Evolutionary conservation across 108 stramenopile genomes (phyloP).

Genomic region (Nitzschia putrida): DNA sequence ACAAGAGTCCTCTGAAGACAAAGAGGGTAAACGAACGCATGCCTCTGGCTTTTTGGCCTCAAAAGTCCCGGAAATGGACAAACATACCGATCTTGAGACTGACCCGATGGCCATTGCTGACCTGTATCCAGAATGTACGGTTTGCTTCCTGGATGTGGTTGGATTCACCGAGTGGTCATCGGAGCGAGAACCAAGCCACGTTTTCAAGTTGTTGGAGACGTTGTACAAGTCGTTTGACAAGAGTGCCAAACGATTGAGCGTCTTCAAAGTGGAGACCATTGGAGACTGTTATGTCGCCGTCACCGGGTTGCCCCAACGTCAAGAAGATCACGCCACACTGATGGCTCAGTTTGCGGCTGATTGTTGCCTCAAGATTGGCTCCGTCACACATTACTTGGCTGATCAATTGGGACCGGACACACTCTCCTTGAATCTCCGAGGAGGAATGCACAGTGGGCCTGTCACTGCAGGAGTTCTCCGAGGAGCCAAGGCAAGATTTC

Average conservation of each 20-base stretch:
- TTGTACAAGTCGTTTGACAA: background rate
- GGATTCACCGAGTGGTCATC: slow-evolving; percentile 8
- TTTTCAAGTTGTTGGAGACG: slow-evolving; percentile 5
- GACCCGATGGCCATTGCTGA: background rate
- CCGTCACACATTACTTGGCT: background rate
- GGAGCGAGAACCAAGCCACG: slow-evolving; percentile 1
- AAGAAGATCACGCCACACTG: slow-evolving; percentile 1
- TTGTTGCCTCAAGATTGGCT: background rate
- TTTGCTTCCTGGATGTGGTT: background rate
- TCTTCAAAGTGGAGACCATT: slow-evolving; percentile 11
- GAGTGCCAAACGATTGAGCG: background rate
- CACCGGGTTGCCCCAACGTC: background rate
- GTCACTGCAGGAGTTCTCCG: slow-evolving; percentile 17
- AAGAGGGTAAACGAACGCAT: background rate
- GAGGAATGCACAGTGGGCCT: slow-evolving; percentile 11
- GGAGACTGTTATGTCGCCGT: slow-evolving; percentile 13
- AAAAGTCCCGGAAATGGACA: background rate
- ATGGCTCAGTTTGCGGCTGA: slow-evolving; percentile 6
- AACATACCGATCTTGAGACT: background rate
- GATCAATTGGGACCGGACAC: background rate
- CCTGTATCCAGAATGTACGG: background rate
- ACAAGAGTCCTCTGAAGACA: background rate
- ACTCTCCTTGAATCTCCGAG: background rate
- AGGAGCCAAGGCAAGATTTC: slow-evolving; percentile 16
- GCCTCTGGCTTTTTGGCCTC: no score